These are phyloP conservation scores for Boletus vermiculosoides DNA, from an alignment of 768 basidiomycete genomes.

Conservation along the genomic window DNA sequence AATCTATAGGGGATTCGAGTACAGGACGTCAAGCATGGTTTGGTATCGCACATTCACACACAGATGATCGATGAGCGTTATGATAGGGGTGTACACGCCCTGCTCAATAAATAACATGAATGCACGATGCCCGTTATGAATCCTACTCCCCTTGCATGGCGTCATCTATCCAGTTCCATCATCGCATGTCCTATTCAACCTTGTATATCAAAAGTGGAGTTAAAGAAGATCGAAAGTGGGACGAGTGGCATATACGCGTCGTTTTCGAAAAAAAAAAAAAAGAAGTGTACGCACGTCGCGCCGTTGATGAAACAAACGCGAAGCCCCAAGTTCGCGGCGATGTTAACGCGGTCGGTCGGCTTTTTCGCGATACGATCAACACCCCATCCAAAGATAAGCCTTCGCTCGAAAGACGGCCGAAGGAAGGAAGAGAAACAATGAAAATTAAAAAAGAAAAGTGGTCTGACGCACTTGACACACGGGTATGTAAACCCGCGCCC, in stretches of 20 bases:
- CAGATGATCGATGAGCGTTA: background rate
- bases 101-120: too few species aligned
- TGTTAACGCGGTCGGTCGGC: background rate
- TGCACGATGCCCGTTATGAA: too few species aligned
- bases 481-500: background rate
- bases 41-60: background rate
- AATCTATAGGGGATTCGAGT: too few species aligned
- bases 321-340: background rate
- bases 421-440: background rate
- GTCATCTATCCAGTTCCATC: too few species aligned
- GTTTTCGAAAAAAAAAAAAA: background rate
- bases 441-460: background rate
- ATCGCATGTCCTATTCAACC: background rate
- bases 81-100: background rate
- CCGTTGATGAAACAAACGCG: constrained; percentile 6
- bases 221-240: background rate
- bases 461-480: background rate
- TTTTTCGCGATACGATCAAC: constrained; percentile 4
- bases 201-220: background rate
- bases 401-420: background rate
- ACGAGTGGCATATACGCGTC: background rate
- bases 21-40: background rate
- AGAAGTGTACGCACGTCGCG: background rate
- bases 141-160: background rate
- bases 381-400: background rate